Evolutionary conservation across 495 filamentous ascomycete species (phyloP).

Genomic region (Pseudomonodictys pantanalensis): DNA sequence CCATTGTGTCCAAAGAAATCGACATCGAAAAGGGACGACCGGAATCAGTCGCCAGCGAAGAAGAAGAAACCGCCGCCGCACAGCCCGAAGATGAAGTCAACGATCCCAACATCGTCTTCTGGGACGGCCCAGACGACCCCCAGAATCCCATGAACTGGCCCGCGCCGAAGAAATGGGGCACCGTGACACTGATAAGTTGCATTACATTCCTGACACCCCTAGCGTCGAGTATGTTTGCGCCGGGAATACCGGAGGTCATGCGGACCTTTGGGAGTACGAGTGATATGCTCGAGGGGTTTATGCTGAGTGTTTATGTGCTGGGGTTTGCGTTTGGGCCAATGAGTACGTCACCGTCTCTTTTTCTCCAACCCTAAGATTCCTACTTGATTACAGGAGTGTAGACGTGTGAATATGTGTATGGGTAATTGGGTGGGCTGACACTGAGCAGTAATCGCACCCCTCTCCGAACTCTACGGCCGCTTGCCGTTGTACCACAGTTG

Average conservation of each 20-base stretch:
- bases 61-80: background rate
- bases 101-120: constrained; percentile 41
- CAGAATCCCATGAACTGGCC: constrained; percentile 50
- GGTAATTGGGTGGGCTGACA: no score
- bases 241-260: constrained; percentile 34
- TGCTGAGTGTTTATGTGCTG: constrained; percentile 49
- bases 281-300: constrained; percentile 36
- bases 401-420: no score
- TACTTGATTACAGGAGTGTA: no score
- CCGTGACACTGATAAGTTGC: constrained; percentile 21
- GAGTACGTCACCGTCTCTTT: constrained; percentile 14
- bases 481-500: constrained; percentile 45
- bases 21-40: constrained; percentile 20
- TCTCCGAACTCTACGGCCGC: constrained; percentile 49
- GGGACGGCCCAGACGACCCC: constrained; percentile 41
- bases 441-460: constrained; percentile 43
- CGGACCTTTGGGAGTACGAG: constrained; percentile 28
- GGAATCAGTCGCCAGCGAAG: constrained; percentile 14
- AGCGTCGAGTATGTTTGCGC: constrained; percentile 32
- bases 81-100: constrained; percentile 3
- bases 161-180: constrained; percentile 27
- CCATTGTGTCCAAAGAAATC: constrained; percentile 2
- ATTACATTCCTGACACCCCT: constrained; percentile 36
- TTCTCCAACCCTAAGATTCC: background rate
- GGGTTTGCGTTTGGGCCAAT: constrained; percentile 32